phyloP scores from a whole-genome alignment of 495 filamentous ascomycete species.

The Hyaloscypha finlandica region DNA sequence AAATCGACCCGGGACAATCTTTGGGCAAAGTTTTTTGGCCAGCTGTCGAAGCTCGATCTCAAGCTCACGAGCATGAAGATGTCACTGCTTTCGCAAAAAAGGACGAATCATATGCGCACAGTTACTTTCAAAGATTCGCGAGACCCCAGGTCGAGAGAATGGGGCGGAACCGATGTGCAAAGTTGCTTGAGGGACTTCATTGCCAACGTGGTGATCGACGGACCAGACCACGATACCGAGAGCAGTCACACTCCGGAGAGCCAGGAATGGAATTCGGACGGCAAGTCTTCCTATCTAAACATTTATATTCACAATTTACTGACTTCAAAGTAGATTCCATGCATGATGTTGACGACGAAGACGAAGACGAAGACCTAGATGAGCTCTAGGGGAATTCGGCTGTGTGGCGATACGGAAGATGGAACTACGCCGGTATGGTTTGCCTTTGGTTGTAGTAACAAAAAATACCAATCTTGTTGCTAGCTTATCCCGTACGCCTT shows the following conservation, averaged over 20 bases:
- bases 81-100: slow-evolving; percentile 9
- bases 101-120: background rate
- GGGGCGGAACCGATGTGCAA: slow-evolving; percentile 21
- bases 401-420: no score
- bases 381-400: no score
- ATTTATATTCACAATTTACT: no score
- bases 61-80: slow-evolving; percentile 18
- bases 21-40: slow-evolving; percentile 29
- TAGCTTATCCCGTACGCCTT: no score
- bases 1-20: slow-evolving; percentile 23
- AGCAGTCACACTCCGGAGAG: background rate
- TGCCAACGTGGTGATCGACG: background rate
- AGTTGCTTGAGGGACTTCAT: slow-evolving; percentile 22
- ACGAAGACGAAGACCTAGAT: no score
- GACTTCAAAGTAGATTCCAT: no score
- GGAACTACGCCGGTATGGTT: no score
- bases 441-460: no score
- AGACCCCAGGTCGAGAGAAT: slow-evolving; percentile 3
- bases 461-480: no score
- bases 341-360: no score
- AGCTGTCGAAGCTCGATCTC: slow-evolving; percentile 22
- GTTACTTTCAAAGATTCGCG: slow-evolving; percentile 13
- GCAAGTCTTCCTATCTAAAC: no score
- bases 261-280: no score
- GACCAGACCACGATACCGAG: background rate